Base-by-base conservation (phyloP, 2,329 filamentous ascomycete genomes). In the Botrytis fabae region DNA sequence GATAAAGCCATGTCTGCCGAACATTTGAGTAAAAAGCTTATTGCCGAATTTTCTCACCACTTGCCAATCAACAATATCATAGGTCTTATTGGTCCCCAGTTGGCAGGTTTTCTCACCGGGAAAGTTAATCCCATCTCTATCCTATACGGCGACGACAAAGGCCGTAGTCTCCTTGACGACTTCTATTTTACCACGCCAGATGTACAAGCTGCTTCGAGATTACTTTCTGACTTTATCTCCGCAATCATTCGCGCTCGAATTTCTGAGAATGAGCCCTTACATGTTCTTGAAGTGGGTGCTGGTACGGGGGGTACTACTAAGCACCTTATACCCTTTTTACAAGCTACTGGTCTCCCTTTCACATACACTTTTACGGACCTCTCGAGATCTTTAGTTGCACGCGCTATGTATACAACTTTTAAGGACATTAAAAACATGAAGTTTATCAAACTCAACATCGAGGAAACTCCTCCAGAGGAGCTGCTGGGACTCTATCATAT, bases 271-370 rank as follows among this genome's bases (percentile, higher is more conserved):
- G 63, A 42, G 18, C 14, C 63, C 16, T 40, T 70, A n/a, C 40
- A 38, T 10, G 62, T 70, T 78, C 80, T 84, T 0, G 80, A 88
- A 0, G 82, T 85, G 7, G 85, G 87, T 78, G 86, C 86, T 10
- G 86, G 68, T 14, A 70, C 68, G 6, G 68, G 68, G n/a, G 68
- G 68, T 20, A 70, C 68, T 10, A 70, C 54, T n/a, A 42, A 54
- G 40, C n/a, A 59, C n/a, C 68, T 70, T 18, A 25, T 59, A 12
- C 35, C 51, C 7, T 32, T 60, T 12, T 4, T 70, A 8, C 35
- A 60, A 61, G n/a, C 44, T 32, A 28, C 1, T 25, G 68, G 46
- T 25, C 4, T 59, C n/a, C n/a, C 68, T 16, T 54, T 59, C 5
- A 40, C 3, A 28, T 71, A 71, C 48, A 71, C 35, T 25, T 71